Evolutionary conservation across 2,329 filamentous ascomycete species (phyloP).

Genomic region (Grosmannia penicillata): DNA sequence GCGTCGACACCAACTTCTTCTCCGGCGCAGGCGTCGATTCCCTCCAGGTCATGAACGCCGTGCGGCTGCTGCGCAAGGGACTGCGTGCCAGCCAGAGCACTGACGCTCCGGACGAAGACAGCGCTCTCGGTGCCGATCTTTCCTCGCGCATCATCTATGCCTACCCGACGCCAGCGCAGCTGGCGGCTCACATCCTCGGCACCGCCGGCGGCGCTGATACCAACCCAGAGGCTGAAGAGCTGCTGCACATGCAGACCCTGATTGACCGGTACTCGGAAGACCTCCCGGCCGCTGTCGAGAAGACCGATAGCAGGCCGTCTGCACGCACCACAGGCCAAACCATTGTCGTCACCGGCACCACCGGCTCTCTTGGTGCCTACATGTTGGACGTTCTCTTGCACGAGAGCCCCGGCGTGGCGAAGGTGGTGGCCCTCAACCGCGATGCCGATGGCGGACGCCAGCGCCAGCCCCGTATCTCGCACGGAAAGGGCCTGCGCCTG

Average conservation of each 20-base stretch:
- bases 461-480: slow-evolving; percentile 22
- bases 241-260: slow-evolving; percentile 17
- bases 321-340: slow-evolving; percentile 16
- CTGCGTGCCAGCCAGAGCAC: slow-evolving; percentile 18
- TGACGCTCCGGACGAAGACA: slow-evolving; percentile 6
- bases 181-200: slow-evolving; percentile 18
- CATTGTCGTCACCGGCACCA: slow-evolving; percentile 32
- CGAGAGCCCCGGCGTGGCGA: slow-evolving; percentile 12
- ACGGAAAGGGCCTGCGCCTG: neutral
- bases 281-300: slow-evolving; percentile 12
- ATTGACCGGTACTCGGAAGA: slow-evolving; percentile 20
- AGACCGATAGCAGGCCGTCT: slow-evolving; percentile 17
- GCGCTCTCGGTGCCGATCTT: slow-evolving; percentile 17
- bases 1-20: slow-evolving; percentile 23
- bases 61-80: slow-evolving; percentile 19
- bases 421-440: slow-evolving; percentile 34
- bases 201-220: neutral
- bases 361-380: slow-evolving; percentile 33
- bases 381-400: slow-evolving; percentile 23
- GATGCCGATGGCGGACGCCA: slow-evolving; percentile 21
- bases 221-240: slow-evolving; percentile 13
- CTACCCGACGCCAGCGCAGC: slow-evolving; percentile 20
- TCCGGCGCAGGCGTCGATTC: slow-evolving; percentile 24
- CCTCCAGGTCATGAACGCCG: slow-evolving; percentile 23
- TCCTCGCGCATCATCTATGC: slow-evolving; percentile 24